phyloP scores from a whole-genome alignment of 2,329 filamentous ascomycete genomes.

The Aspergillus terreus region DNA sequence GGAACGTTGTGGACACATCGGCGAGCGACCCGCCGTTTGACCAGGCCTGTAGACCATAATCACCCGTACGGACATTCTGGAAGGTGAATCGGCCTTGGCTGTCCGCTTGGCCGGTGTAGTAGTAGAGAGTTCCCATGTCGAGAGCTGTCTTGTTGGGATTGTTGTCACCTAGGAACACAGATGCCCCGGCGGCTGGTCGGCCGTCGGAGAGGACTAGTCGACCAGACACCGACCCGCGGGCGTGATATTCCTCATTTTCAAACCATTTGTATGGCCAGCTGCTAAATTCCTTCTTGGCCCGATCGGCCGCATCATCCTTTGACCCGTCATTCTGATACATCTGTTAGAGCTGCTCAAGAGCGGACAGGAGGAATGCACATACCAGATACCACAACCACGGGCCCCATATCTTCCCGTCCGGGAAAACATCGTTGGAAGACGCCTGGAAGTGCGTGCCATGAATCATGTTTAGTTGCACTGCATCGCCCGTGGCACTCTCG shows the following conservation, averaged over 20 bases:
- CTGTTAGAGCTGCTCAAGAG: background rate
- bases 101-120: conserved; percentile 49
- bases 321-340: conserved; percentile 44
- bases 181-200: conserved; percentile 45
- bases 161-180: conserved; percentile 51
- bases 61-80: conserved; percentile 41
- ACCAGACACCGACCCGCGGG: conserved; percentile 47
- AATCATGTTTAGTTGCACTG: conserved; percentile 53
- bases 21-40: conserved; percentile 44
- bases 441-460: conserved; percentile 50
- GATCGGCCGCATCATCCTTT: conserved; percentile 39
- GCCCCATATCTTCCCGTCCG: conserved; percentile 43
- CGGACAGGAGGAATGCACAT: background rate
- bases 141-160: conserved; percentile 44
- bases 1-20: conserved; percentile 46
- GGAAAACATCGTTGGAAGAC: conserved; percentile 32
- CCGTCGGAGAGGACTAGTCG: conserved; percentile 46
- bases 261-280: conserved; percentile 52
- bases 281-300: conserved; percentile 39
- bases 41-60: conserved; percentile 51
- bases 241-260: conserved; percentile 44
- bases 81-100: conserved; percentile 43
- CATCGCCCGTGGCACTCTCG: conserved; percentile 49
- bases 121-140: conserved; percentile 48
- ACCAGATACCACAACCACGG: conserved; percentile 45